Evolutionary conservation across 2,329 filamentous ascomycete genomes (phyloP).

Genomic region (Leptographium procerum): DNA sequence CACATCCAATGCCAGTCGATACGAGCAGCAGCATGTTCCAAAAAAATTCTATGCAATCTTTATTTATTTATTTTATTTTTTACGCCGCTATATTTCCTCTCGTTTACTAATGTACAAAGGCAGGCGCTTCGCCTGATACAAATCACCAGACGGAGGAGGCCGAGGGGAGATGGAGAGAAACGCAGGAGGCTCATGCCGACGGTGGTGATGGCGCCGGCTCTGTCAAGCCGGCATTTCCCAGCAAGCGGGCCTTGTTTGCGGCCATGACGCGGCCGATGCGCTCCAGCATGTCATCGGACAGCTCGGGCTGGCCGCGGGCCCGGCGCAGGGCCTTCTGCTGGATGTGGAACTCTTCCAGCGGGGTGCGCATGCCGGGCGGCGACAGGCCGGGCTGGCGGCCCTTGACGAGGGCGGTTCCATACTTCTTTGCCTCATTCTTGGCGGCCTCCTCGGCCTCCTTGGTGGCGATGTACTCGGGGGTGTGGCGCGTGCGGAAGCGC

Average conservation of each 20-base stretch:
- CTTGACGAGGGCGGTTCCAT: constrained; percentile 10
- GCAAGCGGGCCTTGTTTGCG: constrained; percentile 13
- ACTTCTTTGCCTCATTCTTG: constrained; percentile 16
- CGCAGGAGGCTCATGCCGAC: background rate
- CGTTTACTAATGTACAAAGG: too few relatives aligned
- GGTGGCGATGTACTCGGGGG: constrained; percentile 54
- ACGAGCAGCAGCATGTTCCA: too few relatives aligned
- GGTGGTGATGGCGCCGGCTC: background rate
- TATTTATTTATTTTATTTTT: too few relatives aligned
- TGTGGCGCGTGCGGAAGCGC: constrained; percentile 70
- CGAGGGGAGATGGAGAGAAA: too few relatives aligned
- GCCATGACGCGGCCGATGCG: constrained; percentile 52
- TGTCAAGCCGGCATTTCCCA: background rate
- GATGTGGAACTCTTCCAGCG: constrained; percentile 48
- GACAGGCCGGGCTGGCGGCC: constrained; percentile 23
- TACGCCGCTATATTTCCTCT: too few relatives aligned
- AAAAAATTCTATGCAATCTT: too few relatives aligned
- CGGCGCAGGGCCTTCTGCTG: constrained; percentile 39
- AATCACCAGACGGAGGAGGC: too few relatives aligned
- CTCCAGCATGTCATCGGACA: constrained; percentile 48
- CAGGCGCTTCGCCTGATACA: too few relatives aligned
- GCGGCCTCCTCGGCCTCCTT: constrained; percentile 25
- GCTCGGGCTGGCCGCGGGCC: constrained; percentile 41
- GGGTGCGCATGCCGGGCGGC: constrained; percentile 36
- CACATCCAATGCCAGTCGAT: too few relatives aligned